Base-by-base conservation (phyloP, 768 basidiomycete species). In the Lactarius tabidus region DNA sequence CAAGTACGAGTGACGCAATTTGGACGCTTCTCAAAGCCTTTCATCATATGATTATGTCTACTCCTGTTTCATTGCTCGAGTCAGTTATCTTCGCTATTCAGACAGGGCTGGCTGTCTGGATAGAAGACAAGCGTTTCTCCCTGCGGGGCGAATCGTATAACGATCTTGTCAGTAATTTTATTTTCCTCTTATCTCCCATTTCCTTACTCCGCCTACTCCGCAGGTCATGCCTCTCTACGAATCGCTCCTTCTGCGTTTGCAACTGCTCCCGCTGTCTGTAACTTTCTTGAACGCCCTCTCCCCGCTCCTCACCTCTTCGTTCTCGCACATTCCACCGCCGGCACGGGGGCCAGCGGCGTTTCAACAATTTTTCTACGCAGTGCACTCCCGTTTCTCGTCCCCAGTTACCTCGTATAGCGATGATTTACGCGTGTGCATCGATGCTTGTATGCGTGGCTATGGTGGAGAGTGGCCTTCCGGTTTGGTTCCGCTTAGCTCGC, bases 141-240 rank as follows among this genome's bases (percentile, higher is more conserved):
- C 28, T 66, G 33, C 52, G 33, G 15, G 61, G 12, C 10, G 57
- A 59, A 18, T 36, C 43, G 28, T 62, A 62, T 53, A 66, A 66
- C 52, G 51, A 62, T 31, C 29, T 62, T 9, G 65, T 66, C 23
- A 15, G 65, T 53, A 14, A 53, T 33, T 23, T 23, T 57, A 9
- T 14, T 62, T 33, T 8, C 12, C n/a, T 23, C 52, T 61, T 26
- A 35, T 26, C 29, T 18, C 31, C 17, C 8, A 20, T 3, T 20
- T 14, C 10, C 26, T 28, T n/a, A n/a, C 64, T 31, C 7, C 54
- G 31, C 33, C 43, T 38, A 41, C 26, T 45, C 17, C 10, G 31
- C 28, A 66, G 65, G 38, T 66, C 15, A 62, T 62, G 57, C 38
- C 65, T 10, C 57, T 62, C 18, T 66, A 62, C 51, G 57, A 54